Evolutionary conservation across 2,329 filamentous ascomycete species (phyloP), one percentile per base, ranked within the genome.

Genomic region (Calonectria leucothoes): DNA sequence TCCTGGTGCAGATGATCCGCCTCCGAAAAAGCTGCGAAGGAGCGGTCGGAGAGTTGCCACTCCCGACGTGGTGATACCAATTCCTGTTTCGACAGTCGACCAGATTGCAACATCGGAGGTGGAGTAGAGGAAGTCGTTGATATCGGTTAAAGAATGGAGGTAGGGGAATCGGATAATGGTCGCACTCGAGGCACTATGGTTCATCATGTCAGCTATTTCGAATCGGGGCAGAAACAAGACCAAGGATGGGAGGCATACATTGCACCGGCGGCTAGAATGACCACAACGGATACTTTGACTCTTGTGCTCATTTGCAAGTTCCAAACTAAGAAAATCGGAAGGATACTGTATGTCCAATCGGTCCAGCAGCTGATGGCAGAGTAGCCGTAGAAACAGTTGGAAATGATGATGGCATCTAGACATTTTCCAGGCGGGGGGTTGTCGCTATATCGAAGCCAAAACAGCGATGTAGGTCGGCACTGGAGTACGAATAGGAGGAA

Each of bases 81-180:
- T 61, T 15, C 55, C 55, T 6, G 55, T 61, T 27, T 61, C 55
- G 23, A 61, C 55, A 4, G 55, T 61, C 33, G 55, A 61, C 55
- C 55, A 61, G 7, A 61, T 61, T 4, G 55, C 85, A 6, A 87
- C 79, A 61, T 86, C 85, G n/a, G 85, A 82, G 23, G 84, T 85
- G 45, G 85, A 82, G 81, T 85, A 87, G 6, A 87, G 82, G 72
- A 86, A 87, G 69, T 88, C 86, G 42, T 79, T 74, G 37, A 83
- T 83, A 8, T 83, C 75, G 37, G 81, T 81, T 12, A 88, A 77
- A 6, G 80, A 74, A 35, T 82, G 76, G 37, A 87, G 83, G 73
- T 86, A 88, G 1, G 85, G 82, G 59, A 87, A 85, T 3, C 86
- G 83, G 8, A 88, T 82, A 49, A 88, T 84, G 2, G 86, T 87